Evolutionary conservation across 177 flowering plant genomes (phyloP).

Genomic region (Vitis hybrid): DNA sequence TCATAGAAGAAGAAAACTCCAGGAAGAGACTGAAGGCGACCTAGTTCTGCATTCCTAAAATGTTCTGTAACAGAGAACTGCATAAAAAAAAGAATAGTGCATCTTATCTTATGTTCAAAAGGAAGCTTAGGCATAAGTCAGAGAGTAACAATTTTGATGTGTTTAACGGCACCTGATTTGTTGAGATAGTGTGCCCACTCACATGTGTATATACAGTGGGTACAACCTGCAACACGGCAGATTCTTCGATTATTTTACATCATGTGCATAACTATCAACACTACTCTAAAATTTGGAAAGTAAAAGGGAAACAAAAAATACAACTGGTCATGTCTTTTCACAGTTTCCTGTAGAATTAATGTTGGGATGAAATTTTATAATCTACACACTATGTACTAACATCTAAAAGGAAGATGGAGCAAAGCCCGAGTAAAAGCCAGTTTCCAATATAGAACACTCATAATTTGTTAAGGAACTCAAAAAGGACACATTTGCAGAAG

Average conservation of each 20-base stretch:
- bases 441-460: no score
- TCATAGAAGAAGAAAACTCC: constrained; percentile 94
- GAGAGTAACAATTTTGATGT: not conserved
- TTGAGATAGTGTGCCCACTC: constrained; percentile 63
- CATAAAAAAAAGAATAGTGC: constrained; percentile 14
- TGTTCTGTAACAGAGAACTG: constrained; percentile 95
- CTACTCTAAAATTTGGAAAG: no score
- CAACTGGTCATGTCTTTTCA: not conserved
- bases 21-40: constrained; percentile 63
- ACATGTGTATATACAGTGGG: constrained; percentile 79
- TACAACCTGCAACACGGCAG: constrained; percentile 56
- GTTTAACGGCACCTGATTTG: constrained; percentile 66
- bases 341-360: not conserved
- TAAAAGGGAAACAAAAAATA: no score
- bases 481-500: no score
- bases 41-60: constrained; percentile 51
- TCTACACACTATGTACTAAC: no score
- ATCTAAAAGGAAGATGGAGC: no score
- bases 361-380: no score
- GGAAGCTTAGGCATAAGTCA: not conserved
- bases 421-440: no score
- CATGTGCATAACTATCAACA: no score
- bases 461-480: no score
- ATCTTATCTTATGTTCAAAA: constrained; percentile 11
- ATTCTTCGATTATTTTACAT: no score